Base-by-base conservation (phyloP, 495 filamentous ascomycete genomes). In the Aspergillus leporis region DNA sequence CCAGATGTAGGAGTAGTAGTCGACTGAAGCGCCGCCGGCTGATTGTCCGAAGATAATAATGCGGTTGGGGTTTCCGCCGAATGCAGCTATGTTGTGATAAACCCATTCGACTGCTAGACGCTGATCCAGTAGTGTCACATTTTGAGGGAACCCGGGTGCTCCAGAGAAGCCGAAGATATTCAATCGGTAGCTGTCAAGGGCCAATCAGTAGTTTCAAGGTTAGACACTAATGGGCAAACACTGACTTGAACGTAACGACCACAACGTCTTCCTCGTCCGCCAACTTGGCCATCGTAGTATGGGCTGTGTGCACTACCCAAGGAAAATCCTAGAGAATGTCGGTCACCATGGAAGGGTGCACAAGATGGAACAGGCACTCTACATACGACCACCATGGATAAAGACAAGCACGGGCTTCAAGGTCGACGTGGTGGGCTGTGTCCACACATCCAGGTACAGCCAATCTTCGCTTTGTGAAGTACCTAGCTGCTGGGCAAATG, bases 61-160 rank as follows among this genome's bases (percentile, higher is more conserved):
- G 58, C 80, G 82, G 18, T 72, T 66, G 4, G 86, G 38, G 59
- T 81, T 75, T 22, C 79, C 80, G 53, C 80, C 77, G 60, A 82
- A 82, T 5, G 45, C 70, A 19, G 71, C 79, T 51, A 90, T 88
- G 62, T 90, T 90, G 59, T 83, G 79, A 30, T 83, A 77, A 0
- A 89, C 79, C 81, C 83, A 83, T 68, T 80, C 79, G 16, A 80
- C 58, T 9, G 74, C 77, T 19, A 70, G 54, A 14, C 81, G 75
- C 55, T 81, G 76, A 57, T 82, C 75, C 14, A 76, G 70, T 0
- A 83, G 64, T 10, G 70, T 78, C 4, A 69, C 54, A 49, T 83
- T 83, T 18, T 65, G 56, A 2, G 63, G 55, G 4, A 67, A 47
- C 18, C 64, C 71, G 21, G 80, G 75, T 12, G 73, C 67, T 18